Conservation (phyloP, 306 rosid species). For the Leucaena leucocephala region DNA sequence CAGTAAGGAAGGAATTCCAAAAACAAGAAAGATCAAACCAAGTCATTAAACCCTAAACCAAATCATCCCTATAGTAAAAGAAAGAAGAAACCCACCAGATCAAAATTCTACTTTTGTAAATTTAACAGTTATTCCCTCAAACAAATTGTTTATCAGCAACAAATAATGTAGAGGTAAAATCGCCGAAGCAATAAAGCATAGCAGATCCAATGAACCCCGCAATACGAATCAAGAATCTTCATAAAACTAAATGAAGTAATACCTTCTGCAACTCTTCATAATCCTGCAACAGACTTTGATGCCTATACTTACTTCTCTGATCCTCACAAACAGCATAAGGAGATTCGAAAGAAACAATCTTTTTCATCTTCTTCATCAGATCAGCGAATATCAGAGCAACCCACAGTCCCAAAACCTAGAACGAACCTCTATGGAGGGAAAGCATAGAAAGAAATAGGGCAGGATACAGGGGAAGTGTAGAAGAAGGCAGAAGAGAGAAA, state of each 20-base stretch:
- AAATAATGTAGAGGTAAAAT: constrained; percentile 29
- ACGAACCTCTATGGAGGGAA: not conserved
- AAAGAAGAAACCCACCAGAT: constrained; percentile 16
- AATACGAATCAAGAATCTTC: constrained; percentile 24
- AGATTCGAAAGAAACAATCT: constrained; percentile 48
- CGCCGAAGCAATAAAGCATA: constrained; percentile 29
- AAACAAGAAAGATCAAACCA: not conserved
- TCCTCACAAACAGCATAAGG: constrained; percentile 51
- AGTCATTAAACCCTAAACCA: not conserved
- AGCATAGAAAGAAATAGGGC: constrained; percentile 28
- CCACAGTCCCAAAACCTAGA: constrained; percentile 34
- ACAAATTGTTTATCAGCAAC: constrained; percentile 17
- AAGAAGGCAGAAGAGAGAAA: constrained; percentile 29
- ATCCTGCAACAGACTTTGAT: constrained; percentile 84
- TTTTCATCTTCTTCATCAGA: constrained; percentile 89
- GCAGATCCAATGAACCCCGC: constrained; percentile 55
- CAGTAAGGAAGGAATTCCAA: not conserved
- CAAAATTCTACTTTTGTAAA: constrained; percentile 1
- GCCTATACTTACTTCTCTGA: constrained; percentile 64
- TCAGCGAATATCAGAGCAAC: constrained; percentile 36
- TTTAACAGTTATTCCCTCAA: not conserved
- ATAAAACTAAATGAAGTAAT: constrained; percentile 25
- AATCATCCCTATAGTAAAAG: not conserved
- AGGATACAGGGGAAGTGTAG: constrained; percentile 27
- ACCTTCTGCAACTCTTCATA: constrained; percentile 79